Evolutionary conservation across 2,329 filamentous ascomycete species (phyloP).

Genomic region (Trichophyton simii): DNA sequence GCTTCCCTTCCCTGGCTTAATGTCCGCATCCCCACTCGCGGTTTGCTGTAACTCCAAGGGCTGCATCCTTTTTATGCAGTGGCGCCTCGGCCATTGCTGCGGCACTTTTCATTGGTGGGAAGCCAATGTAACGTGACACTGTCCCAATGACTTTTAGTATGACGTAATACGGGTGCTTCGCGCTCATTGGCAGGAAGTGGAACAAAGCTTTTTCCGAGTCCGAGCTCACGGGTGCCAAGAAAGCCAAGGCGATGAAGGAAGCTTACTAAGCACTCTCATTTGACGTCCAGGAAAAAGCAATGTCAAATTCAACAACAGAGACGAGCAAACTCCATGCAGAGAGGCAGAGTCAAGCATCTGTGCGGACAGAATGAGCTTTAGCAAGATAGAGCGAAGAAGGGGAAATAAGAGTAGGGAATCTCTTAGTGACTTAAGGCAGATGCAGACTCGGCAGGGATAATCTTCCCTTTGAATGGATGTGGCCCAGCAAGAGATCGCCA

Average conservation of each 20-base stretch:
- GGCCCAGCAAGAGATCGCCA: not conserved
- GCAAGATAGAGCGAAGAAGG: not conserved
- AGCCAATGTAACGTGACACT: not conserved
- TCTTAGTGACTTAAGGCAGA: too few relatives aligned
- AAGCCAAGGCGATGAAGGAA: not conserved
- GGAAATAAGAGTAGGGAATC: too few relatives aligned
- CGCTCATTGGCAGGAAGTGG: not conserved
- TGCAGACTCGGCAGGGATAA: not conserved
- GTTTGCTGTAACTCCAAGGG: not conserved
- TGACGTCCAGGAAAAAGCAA: not conserved
- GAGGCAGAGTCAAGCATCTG: not conserved
- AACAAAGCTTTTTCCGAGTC: not conserved
- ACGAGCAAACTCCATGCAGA: not conserved
- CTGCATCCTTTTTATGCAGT: not conserved
- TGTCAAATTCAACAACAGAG: not conserved
- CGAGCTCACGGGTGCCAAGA: not conserved
- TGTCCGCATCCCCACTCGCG: not conserved
- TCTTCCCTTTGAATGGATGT: too few relatives aligned
- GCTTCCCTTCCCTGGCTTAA: too few relatives aligned
- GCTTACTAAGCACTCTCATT: not conserved
- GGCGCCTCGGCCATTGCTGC: not conserved
- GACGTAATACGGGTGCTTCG: not conserved
- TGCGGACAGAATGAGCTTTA: not conserved
- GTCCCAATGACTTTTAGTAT: not conserved
- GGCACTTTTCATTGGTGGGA: not conserved